Conservation (phyloP, 371 early-diverging fungal species). For the Amoeboaphelidium protococcarum region DNA sequence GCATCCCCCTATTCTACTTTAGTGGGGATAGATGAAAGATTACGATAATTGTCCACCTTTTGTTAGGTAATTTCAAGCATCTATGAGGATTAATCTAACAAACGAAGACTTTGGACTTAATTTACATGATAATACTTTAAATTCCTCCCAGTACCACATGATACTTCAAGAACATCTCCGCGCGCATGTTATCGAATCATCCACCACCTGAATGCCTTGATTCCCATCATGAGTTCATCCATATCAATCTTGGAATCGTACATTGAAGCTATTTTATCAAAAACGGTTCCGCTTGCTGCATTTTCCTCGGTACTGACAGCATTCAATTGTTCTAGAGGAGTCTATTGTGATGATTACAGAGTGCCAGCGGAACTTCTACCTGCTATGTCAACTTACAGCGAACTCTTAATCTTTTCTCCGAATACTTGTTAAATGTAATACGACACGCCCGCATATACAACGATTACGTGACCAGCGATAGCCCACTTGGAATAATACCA, state of each 20-base stretch:
- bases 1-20: conserved; percentile 14
- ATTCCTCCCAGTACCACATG: conserved; percentile 44
- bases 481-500: too few species aligned
- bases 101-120: conserved; percentile 6
- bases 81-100: neutral
- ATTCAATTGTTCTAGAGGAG: too few species aligned
- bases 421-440: too few species aligned
- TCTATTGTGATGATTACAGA: too few species aligned
- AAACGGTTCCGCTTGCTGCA: too few species aligned
- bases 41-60: neutral
- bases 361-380: too few species aligned
- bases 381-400: too few species aligned
- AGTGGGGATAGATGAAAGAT: conserved; percentile 3
- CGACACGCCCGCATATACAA: too few species aligned
- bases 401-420: too few species aligned
- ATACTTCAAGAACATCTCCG: conserved; percentile 30
- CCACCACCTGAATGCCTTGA: conserved; percentile 22
- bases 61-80: neutral
- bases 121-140: conserved; percentile 22
- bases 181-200: conserved; percentile 12
- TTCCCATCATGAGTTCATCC: conserved; percentile 37
- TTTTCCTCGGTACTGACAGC: too few species aligned
- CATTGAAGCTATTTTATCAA: conserved; percentile 19
- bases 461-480: too few species aligned
- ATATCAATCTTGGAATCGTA: conserved; percentile 31